Evolutionary conservation across 345 rosid genomes (phyloP).

Genomic region (Triadica sebifera): DNA sequence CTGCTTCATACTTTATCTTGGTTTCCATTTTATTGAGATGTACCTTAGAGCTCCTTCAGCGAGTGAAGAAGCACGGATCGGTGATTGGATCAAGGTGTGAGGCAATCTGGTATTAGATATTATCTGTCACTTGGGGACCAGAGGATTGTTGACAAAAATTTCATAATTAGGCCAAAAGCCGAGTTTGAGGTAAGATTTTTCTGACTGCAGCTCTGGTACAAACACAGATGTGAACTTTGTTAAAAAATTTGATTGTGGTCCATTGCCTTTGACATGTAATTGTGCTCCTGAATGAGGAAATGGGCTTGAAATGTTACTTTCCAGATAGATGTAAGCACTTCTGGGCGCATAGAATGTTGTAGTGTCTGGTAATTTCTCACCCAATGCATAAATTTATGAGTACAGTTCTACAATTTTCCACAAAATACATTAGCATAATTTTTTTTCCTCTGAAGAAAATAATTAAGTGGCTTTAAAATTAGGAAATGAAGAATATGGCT

Average conservation of each 20-base stretch:
- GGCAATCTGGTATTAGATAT: conserved; percentile 96
- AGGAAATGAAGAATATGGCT: neutral
- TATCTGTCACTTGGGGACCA: conserved; percentile 97
- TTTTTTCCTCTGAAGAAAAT: neutral
- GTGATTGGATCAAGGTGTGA: conserved; percentile 99
- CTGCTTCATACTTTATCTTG: conserved; percentile 26
- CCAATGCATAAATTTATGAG: neutral
- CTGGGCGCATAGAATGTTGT: neutral
- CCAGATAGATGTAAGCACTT: conserved; percentile 1
- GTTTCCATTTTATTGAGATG: conserved; percentile 96
- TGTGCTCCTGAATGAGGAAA: neutral
- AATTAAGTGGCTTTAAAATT: neutral
- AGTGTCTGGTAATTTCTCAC: neutral
- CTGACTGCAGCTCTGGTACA: neutral
- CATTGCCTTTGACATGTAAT: conserved; percentile 8
- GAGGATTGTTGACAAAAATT: conserved; percentile 96
- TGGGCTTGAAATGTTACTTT: neutral
- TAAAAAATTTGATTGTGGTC: neutral
- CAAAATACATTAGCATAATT: neutral
- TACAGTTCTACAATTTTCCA: conserved; percentile 2
- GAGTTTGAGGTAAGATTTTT: conserved; percentile 89
- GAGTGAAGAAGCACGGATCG: conserved; percentile 89
- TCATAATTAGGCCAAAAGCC: conserved; percentile 98
- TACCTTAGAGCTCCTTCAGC: conserved; percentile 99
- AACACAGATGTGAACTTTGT: neutral